Conservation (phyloP, 1,139 yeast species). For the Zygosaccharomyces pseudobailii region DNA sequence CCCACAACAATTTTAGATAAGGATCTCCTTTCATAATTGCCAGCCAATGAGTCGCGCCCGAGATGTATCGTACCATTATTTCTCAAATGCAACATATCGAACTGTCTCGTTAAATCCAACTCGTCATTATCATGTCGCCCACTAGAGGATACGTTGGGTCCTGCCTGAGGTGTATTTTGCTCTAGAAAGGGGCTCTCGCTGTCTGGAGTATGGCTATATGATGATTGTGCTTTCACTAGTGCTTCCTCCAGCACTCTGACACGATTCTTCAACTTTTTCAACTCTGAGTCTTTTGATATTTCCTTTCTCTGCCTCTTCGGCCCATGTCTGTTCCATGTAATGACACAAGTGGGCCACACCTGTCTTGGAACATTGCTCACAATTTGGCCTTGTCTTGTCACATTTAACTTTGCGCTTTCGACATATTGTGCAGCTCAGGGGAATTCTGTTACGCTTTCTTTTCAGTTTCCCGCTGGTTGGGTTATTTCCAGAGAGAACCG, state of each 20-base stretch:
- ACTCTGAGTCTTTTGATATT: constrained; percentile 41
- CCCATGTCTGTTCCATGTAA: constrained; percentile 60
- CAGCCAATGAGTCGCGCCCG: constrained; percentile 50
- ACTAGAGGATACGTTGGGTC: neutral
- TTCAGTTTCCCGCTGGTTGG: constrained; percentile 17
- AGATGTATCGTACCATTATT: constrained; percentile 46
- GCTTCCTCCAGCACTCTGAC: constrained; percentile 32
- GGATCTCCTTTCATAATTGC: constrained; percentile 51
- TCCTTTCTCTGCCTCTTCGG: constrained; percentile 44
- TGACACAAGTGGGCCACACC: constrained; percentile 71
- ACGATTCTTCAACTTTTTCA: constrained; percentile 32
- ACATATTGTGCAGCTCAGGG: constrained; percentile 46
- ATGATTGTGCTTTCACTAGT: constrained; percentile 27
- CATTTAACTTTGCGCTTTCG: constrained; percentile 50
- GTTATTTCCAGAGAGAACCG: constrained; percentile 2
- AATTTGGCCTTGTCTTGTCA: constrained; percentile 56
- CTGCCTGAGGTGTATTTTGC: constrained; percentile 1
- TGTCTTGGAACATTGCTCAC: constrained; percentile 67
- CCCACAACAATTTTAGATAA: constrained; percentile 47
- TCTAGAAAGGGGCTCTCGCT: constrained; percentile 12
- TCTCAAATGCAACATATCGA: constrained; percentile 48
- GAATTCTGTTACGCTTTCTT: constrained; percentile 44
- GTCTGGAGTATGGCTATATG: constrained; percentile 18
- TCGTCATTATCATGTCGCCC: constrained; percentile 32
- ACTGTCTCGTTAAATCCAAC: constrained; percentile 43